Conservation (phyloP, 192 early-diverging fungal genomes). For the Piromyces finnis region DNA sequence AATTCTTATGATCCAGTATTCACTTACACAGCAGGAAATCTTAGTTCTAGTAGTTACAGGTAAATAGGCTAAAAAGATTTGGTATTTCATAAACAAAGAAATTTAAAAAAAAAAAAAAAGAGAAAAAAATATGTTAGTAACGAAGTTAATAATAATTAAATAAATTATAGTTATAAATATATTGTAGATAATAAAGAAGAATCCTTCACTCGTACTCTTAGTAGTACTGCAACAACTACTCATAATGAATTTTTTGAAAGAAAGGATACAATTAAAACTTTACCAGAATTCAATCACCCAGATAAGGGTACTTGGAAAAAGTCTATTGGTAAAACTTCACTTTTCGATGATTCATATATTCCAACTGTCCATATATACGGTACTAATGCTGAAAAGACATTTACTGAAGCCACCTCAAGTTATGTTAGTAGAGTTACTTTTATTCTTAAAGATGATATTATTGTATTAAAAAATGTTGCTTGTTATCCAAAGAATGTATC, state of each 20-base stretch:
- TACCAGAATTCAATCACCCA: background rate
- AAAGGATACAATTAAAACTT: background rate
- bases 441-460: background rate
- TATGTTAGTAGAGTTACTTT: background rate
- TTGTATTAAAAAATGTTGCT: background rate
- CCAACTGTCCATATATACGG: background rate
- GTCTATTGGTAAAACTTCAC: background rate
- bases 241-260: background rate
- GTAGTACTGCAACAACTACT: background rate
- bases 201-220: background rate
- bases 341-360: background rate
- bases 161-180: background rate
- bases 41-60: too few species aligned
- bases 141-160: too few species aligned
- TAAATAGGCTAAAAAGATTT: too few species aligned
- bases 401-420: background rate
- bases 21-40: too few species aligned
- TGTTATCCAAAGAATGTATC: background rate
- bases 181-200: background rate
- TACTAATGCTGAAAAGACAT: background rate
- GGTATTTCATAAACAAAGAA: too few species aligned
- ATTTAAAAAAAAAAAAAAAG: too few species aligned
- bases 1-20: too few species aligned
- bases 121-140: too few species aligned
- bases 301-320: background rate